These are phyloP conservation scores for Plasmodium vivax DNA, from an alignment of 169 alveolate species.

Conservation along the genomic window DNA sequence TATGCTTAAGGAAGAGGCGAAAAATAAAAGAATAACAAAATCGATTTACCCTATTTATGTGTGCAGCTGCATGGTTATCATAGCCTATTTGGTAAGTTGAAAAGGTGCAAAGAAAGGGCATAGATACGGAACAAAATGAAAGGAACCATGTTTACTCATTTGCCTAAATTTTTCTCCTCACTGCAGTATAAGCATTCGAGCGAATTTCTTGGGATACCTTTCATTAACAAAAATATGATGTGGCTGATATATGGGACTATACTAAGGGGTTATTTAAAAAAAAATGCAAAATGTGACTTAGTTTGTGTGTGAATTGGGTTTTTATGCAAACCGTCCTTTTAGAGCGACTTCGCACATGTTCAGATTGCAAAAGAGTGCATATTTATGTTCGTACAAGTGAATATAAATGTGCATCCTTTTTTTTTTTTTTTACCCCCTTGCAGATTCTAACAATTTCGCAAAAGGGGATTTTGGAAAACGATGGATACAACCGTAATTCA, in stretches of 20 bases:
- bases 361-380: not conserved
- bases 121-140: not conserved
- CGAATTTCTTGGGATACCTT: slow-evolving; percentile 45
- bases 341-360: not conserved
- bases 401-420: not conserved
- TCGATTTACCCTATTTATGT: slow-evolving; percentile 68
- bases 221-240: slow-evolving; percentile 51
- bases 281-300: not conserved
- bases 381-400: not conserved
- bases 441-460: slow-evolving; percentile 63
- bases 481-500: slow-evolving; percentile 67
- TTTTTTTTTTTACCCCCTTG: not conserved
- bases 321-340: not conserved
- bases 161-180: not conserved
- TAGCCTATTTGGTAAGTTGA: slow-evolving; percentile 71
- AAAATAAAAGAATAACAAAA: slow-evolving; percentile 44
- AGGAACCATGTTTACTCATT: not conserved
- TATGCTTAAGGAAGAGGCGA: slow-evolving; percentile 37
- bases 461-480: slow-evolving; percentile 47
- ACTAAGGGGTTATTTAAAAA: slow-evolving; percentile 46
- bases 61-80: slow-evolving; percentile 74
- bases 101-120: not conserved
- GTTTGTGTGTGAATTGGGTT: not conserved
- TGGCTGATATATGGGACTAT: slow-evolving; percentile 74
- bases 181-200: slow-evolving; percentile 65